phyloP scores from a whole-genome alignment of 345 rosid genomes.

The Rhizophora mangle region DNA sequence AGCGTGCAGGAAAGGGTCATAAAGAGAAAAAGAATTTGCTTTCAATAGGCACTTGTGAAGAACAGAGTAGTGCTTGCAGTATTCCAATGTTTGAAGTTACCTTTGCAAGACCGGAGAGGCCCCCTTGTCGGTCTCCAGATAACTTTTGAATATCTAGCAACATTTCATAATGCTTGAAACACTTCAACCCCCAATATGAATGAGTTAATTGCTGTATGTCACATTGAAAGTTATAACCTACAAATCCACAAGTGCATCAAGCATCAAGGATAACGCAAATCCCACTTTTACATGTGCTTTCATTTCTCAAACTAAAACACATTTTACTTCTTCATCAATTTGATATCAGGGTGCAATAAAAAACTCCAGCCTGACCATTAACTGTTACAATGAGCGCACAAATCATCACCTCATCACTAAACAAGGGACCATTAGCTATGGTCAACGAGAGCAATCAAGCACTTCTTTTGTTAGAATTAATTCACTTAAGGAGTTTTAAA shows the following conservation, averaged over 20 bases:
- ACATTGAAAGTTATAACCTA: slow-evolving; percentile 87
- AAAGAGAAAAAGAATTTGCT: background rate
- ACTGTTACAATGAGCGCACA: too few species aligned
- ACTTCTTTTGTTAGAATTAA: background rate
- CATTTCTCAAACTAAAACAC: background rate
- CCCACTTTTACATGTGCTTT: background rate
- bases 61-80: slow-evolving; percentile 9
- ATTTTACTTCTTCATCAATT: too few species aligned
- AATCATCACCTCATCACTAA: too few species aligned
- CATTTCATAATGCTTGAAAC: slow-evolving; percentile 84
- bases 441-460: background rate
- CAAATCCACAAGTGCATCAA: slow-evolving; percentile 6
- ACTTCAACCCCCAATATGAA: slow-evolving; percentile 66
- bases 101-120: slow-evolving; percentile 80
- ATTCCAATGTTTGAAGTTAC: slow-evolving; percentile 31
- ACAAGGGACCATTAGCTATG: too few species aligned
- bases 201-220: slow-evolving; percentile 62
- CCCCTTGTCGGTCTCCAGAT: slow-evolving; percentile 67
- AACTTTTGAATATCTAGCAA: slow-evolving; percentile 73
- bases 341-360: too few species aligned
- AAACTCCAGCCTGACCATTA: too few species aligned
- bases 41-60: background rate
- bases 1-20: background rate
- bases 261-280: background rate
- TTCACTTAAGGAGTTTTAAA: background rate